Conservation (phyloP, 1,139 yeast genomes). For the Torulaspora globosa region DNA sequence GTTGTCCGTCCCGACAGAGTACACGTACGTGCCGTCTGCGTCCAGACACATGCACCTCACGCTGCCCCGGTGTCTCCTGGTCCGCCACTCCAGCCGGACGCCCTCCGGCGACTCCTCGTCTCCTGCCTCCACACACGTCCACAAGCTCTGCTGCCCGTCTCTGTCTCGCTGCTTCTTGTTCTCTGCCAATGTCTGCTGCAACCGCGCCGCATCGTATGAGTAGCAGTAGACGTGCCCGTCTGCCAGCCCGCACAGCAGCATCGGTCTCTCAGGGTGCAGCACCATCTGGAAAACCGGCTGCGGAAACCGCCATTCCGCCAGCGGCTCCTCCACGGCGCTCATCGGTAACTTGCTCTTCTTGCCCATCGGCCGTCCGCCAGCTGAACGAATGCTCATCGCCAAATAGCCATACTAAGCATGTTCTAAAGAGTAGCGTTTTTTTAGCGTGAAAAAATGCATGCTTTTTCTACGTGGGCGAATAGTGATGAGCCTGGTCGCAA, state of each 20-base stretch:
- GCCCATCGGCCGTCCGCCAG: too few species aligned
- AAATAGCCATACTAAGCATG: too few species aligned
- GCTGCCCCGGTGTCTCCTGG: conserved; percentile 87
- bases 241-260: conserved; percentile 67
- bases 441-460: too few species aligned
- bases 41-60: conserved; percentile 73
- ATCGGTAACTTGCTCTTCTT: conserved; percentile 16
- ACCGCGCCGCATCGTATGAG: conserved; percentile 47
- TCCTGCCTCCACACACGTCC: conserved; percentile 41
- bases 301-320: conserved; percentile 48
- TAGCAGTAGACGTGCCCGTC: conserved; percentile 68
- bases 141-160: conserved; percentile 42
- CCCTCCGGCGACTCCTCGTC: conserved; percentile 39
- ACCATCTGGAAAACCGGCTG: conserved; percentile 75
- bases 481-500: too few species aligned
- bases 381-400: too few species aligned
- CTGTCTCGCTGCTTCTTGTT: conserved; percentile 30
- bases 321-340: conserved; percentile 42
- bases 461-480: too few species aligned
- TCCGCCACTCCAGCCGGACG: conserved; percentile 62
- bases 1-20: conserved; percentile 75
- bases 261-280: conserved; percentile 70
- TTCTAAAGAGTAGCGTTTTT: too few species aligned
- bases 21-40: conserved; percentile 46
- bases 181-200: conserved; percentile 35